phyloP scores from a whole-genome alignment of 2,329 filamentous ascomycete species.

The Lecanicillium sp. region DNA sequence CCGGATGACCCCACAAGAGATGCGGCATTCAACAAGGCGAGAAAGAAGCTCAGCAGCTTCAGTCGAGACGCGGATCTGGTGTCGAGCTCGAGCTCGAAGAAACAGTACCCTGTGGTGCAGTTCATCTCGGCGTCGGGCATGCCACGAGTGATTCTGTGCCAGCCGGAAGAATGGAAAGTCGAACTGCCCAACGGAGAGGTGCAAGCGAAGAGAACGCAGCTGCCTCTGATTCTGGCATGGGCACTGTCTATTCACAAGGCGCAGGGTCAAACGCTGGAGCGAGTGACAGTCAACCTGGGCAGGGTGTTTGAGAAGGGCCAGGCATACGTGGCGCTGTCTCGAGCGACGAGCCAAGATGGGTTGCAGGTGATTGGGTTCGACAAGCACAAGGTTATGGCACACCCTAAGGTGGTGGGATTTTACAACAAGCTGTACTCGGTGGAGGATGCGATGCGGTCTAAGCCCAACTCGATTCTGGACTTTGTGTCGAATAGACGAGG shows the following conservation, averaged over 20 bases:
- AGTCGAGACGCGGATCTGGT: slow-evolving; percentile 36
- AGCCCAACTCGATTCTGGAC: slow-evolving; percentile 30
- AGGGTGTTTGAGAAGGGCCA: slow-evolving; percentile 96
- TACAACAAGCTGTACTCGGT: slow-evolving; percentile 77
- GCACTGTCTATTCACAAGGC: slow-evolving; percentile 97
- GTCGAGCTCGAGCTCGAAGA: slow-evolving; percentile 38
- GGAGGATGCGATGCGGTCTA: slow-evolving; percentile 43
- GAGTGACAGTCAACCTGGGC: slow-evolving; percentile 90
- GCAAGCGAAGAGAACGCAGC: slow-evolving; percentile 75
- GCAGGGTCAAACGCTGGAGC: slow-evolving; percentile 86
- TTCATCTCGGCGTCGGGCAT: slow-evolving; percentile 76
- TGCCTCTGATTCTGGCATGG: slow-evolving; percentile 93
- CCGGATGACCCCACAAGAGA: slow-evolving; percentile 37
- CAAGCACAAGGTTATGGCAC: slow-evolving; percentile 87
- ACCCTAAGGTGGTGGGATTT: slow-evolving; percentile 77
- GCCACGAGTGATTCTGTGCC: slow-evolving; percentile 59
- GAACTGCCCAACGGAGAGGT: slow-evolving; percentile 94
- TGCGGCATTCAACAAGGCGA: slow-evolving; percentile 41
- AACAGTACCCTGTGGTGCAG: slow-evolving; percentile 74
- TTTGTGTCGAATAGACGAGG: slow-evolving; percentile 34
- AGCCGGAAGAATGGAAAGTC: slow-evolving; percentile 90
- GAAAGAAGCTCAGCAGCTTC: slow-evolving; percentile 52
- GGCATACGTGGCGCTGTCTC: slow-evolving; percentile 91
- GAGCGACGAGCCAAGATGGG: slow-evolving; percentile 81
- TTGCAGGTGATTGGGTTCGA: slow-evolving; percentile 87